Evolutionary conservation across 768 basidiomycete genomes (phyloP).

Genomic region (Pholiota microspora): DNA sequence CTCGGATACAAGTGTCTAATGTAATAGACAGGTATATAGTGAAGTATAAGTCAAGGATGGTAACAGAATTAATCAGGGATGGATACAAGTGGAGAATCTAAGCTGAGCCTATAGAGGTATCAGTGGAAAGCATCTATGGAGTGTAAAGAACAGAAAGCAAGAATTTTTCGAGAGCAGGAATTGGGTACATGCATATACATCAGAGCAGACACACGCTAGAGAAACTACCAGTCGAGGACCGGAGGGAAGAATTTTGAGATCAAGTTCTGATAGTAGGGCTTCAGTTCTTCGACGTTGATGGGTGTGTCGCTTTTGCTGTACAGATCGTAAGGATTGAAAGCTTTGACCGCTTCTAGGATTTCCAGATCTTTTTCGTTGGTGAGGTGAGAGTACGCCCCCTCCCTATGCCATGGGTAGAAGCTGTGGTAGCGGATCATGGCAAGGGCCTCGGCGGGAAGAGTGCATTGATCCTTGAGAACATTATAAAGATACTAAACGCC

Average conservation of each 20-base stretch:
- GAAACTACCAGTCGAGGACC: slow-evolving; percentile 70
- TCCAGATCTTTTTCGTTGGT: slow-evolving; percentile 67
- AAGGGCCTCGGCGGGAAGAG: slow-evolving; percentile 76
- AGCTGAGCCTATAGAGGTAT: background rate
- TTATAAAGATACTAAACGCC: slow-evolving; percentile 71
- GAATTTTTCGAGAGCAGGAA: background rate
- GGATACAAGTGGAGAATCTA: no score
- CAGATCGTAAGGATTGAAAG: slow-evolving; percentile 93
- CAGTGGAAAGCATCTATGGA: no score
- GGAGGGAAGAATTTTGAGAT: slow-evolving; percentile 87
- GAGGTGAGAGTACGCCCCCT: slow-evolving; percentile 80
- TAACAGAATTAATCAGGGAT: no score
- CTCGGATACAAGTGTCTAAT: no score
- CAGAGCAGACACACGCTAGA: background rate
- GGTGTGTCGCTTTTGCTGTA: slow-evolving; percentile 86
- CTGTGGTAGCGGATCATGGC: slow-evolving; percentile 95
- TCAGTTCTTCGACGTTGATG: slow-evolving; percentile 57
- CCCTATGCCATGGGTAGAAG: slow-evolving; percentile 96
- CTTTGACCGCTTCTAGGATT: slow-evolving; percentile 70
- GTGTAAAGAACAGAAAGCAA: no score
- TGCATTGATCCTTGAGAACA: slow-evolving; percentile 79
- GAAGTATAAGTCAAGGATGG: no score
- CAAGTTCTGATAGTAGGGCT: slow-evolving; percentile 80
- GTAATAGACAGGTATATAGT: no score
- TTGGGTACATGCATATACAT: background rate